Conservation (phyloP, 2,329 filamentous ascomycete genomes). For the Amylocarpus encephaloides region DNA sequence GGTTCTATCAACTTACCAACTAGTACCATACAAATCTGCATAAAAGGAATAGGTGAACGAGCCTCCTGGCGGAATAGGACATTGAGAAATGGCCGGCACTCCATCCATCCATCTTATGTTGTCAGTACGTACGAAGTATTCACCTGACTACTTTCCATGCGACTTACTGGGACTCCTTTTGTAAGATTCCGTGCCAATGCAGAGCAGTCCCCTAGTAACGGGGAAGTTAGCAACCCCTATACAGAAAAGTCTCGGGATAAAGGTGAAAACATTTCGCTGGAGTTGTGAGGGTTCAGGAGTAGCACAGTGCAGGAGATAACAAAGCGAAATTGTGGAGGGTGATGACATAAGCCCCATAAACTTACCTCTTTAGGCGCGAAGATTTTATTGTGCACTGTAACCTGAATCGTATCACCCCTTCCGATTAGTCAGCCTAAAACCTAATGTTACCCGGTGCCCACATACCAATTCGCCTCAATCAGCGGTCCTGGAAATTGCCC, state of each 20-base stretch:
- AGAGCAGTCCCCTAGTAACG: constrained; percentile 33
- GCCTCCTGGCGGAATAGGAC: constrained; percentile 50
- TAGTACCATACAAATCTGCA: constrained; percentile 38
- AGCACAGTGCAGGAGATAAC: too few species aligned
- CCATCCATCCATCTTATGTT: constrained; percentile 33
- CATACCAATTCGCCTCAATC: constrained; percentile 32
- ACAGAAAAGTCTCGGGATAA: too few species aligned
- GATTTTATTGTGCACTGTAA: constrained; percentile 66
- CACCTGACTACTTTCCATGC: neutral
- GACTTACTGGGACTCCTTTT: constrained; percentile 29
- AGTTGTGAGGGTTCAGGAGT: too few species aligned
- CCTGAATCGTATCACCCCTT: constrained; percentile 41
- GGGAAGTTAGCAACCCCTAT: too few species aligned
- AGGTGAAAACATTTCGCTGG: too few species aligned
- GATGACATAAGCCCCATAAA: too few species aligned
- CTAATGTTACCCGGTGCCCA: neutral
- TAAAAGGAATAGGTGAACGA: constrained; percentile 27
- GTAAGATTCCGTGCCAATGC: constrained; percentile 45
- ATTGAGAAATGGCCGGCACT: constrained; percentile 49
- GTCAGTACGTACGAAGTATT: neutral
- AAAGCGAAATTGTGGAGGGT: too few species aligned
- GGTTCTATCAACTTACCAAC: too few species aligned
- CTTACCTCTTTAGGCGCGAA: constrained; percentile 34
- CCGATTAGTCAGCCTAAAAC: neutral
- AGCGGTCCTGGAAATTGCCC: constrained; percentile 30